These are phyloP conservation scores for Dryadomyces quercivorus DNA, from an alignment of 2,329 filamentous ascomycete genomes.

Conservation along the genomic window DNA sequence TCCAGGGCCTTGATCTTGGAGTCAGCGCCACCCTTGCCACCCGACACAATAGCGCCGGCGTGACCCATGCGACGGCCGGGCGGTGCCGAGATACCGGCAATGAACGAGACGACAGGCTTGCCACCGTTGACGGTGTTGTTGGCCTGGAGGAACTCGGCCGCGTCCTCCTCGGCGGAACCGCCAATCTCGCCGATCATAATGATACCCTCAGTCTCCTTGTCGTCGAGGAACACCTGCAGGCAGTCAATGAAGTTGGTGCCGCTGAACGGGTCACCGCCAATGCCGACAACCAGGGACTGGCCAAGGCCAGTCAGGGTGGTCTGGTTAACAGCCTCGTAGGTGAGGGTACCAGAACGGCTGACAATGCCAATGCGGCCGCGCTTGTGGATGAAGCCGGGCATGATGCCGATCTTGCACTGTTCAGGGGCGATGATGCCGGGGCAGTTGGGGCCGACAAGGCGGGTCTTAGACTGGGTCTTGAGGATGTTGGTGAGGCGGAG, in stretches of 20 bases:
- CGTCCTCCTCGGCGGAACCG: slow-evolving; percentile 94
- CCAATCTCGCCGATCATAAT: slow-evolving; percentile 99
- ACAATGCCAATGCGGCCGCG: slow-evolving; percentile 97
- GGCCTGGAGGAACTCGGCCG: slow-evolving; percentile 85
- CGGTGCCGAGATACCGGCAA: slow-evolving; percentile 94
- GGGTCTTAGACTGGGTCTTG: slow-evolving; percentile 94
- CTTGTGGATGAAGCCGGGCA: slow-evolving; percentile 99
- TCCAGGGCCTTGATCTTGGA: slow-evolving; percentile 96
- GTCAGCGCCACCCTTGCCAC: slow-evolving; percentile 94
- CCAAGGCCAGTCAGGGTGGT: slow-evolving; percentile 94
- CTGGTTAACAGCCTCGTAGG: slow-evolving; percentile 99
- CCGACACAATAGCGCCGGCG: slow-evolving; percentile 94
- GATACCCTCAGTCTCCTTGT: slow-evolving; percentile 94
- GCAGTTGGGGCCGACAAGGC: slow-evolving; percentile 95
- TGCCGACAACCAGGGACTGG: slow-evolving; percentile 95
- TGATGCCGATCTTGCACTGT: slow-evolving; percentile 99
- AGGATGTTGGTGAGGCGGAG: slow-evolving; percentile 96
- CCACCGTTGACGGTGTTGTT: slow-evolving; percentile 74
- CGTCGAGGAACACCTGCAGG: slow-evolving; percentile 90
- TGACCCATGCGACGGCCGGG: slow-evolving; percentile 97
- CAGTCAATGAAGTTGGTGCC: slow-evolving; percentile 99
- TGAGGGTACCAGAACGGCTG: slow-evolving; percentile 93
- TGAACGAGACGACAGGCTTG: slow-evolving; percentile 97
- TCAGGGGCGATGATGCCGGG: slow-evolving; percentile 90
- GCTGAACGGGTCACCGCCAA: slow-evolving; percentile 96